These are phyloP conservation scores for Saccharomyces cerevisiae DNA, from an alignment of 805 yeast species.

Conservation along the genomic window DNA sequence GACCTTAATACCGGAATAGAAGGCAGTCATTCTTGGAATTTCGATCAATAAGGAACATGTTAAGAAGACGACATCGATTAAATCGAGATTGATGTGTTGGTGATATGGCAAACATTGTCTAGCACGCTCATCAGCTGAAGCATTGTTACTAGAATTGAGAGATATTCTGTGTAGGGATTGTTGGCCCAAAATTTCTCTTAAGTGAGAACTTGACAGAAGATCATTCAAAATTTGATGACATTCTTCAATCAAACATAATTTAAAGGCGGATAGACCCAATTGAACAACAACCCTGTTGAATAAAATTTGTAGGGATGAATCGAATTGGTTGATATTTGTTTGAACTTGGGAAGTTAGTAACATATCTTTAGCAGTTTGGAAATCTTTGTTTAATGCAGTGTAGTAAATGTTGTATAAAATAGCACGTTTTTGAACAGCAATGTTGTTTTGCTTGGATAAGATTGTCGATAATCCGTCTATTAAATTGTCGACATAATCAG, in stretches of 20 bases:
- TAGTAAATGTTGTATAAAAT: constrained; percentile 80
- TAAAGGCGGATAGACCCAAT: constrained; percentile 91
- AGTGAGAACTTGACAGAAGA: constrained; percentile 74
- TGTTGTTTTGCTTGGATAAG: constrained; percentile 58
- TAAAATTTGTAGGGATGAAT: constrained; percentile 77
- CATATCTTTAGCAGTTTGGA: constrained; percentile 79
- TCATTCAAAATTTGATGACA: constrained; percentile 82
- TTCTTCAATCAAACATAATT: constrained; percentile 77
- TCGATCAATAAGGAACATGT: constrained; percentile 85
- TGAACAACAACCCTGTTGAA: constrained; percentile 95
- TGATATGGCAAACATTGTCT: constrained; percentile 92
- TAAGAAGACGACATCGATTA: constrained; percentile 87
- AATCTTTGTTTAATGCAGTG: constrained; percentile 82
- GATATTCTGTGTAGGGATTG: constrained; percentile 64
- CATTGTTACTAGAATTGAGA: constrained; percentile 34
- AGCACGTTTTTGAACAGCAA: constrained; percentile 71
- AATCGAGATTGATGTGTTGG: constrained; percentile 93
- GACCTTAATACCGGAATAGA: constrained; percentile 50
- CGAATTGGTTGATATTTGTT: constrained; percentile 74
- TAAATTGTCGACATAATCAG: constrained; percentile 43
- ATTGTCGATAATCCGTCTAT: constrained; percentile 58
- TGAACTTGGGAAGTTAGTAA: constrained; percentile 80
- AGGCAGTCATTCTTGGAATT: constrained; percentile 81
- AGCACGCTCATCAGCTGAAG: constrained; percentile 25
- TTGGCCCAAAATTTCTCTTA: constrained; percentile 91